Evolutionary conservation across 2,329 filamentous ascomycete genomes (phyloP), one percentile per base, ranked within the genome.

Genomic region (Lasiodiplodia sp.): DNA sequence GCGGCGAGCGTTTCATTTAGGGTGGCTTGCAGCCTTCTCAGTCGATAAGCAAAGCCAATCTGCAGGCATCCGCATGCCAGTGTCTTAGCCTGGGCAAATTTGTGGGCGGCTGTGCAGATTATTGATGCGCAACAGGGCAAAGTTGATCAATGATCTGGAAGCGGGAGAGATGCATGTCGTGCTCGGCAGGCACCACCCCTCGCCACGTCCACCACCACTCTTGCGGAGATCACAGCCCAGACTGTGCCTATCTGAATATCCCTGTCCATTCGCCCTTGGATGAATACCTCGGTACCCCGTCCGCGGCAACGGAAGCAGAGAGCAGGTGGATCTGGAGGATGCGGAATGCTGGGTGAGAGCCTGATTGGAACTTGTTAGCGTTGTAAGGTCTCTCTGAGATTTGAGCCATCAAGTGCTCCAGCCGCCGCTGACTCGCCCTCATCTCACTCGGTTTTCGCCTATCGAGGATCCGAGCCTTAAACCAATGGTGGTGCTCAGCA

Each of bases 161-260:
- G 31, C 53, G 53, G 53, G 53, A 31, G 31, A 56, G 53, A 37
- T 56, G n/a, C 14, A 28, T 23, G 49, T 52, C 49, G 25, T 52
- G n/a, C 49, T 56, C 12, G 18, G 53, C 18, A 37, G 53, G 53
- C 53, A 11, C 53, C 53, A n/a, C 25, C 21, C 53, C 53, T 47
- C 44, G 44, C 44, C 44, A 47, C 44, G 44, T 47, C 12, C 44
- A 47, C 44, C 44, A 47, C 18, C n/a, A 34, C 31, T 34, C 31
- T 34, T 34, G 31, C 31, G 31, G 8, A 52, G 49, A 52, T 14
- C 49, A 52, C 49, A 25, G 8, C 23, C 49, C 44, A n/a, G 2
- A 18, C 40, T 44, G 16, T 34, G 31, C 31, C 8, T 34, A 34
- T 34, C 6, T 18, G 7, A 8, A 44, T n/a, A 18, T n/a, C 18